phyloP scores from a whole-genome alignment of 1,284 basidiomycete species.

The Puccinia horiana region DNA sequence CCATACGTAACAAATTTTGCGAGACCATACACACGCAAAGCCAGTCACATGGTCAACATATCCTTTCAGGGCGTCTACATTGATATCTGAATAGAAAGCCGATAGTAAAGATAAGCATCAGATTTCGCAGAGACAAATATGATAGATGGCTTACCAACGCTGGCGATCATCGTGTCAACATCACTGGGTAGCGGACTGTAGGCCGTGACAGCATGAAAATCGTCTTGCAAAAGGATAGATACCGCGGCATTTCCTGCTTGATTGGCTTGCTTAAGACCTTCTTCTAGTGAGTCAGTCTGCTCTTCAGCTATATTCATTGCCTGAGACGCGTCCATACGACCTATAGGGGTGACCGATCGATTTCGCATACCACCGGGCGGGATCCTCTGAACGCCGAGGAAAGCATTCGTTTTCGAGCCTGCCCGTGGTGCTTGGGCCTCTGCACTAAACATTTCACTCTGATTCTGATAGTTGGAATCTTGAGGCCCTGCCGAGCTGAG shows the following conservation, averaged over 20 bases:
- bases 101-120: background rate
- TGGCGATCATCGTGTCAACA: constrained; percentile 33
- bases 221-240: constrained; percentile 43
- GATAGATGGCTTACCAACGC: constrained; percentile 8
- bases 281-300: constrained; percentile 40
- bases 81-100: constrained; percentile 21
- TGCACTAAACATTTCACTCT: background rate
- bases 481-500: constrained; percentile 33
- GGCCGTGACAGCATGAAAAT: constrained; percentile 47
- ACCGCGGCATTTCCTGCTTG: constrained; percentile 23
- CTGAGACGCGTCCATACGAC: constrained; percentile 30
- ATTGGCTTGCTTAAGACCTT: constrained; percentile 45
- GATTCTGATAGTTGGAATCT: constrained; percentile 2
- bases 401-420: background rate
- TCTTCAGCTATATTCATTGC: constrained; percentile 41
- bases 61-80: constrained; percentile 41
- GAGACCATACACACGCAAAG: constrained; percentile 54
- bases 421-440: background rate
- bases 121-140: background rate
- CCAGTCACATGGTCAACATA: constrained; percentile 53
- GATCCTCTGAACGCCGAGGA: constrained; percentile 11
- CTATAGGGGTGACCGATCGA: constrained; percentile 37
- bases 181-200: constrained; percentile 43
- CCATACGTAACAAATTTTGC: constrained; percentile 55
- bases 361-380: constrained; percentile 4